These are phyloP conservation scores for Cubamyces sp. DNA, from an alignment of 768 basidiomycete species.

Conservation along the genomic window DNA sequence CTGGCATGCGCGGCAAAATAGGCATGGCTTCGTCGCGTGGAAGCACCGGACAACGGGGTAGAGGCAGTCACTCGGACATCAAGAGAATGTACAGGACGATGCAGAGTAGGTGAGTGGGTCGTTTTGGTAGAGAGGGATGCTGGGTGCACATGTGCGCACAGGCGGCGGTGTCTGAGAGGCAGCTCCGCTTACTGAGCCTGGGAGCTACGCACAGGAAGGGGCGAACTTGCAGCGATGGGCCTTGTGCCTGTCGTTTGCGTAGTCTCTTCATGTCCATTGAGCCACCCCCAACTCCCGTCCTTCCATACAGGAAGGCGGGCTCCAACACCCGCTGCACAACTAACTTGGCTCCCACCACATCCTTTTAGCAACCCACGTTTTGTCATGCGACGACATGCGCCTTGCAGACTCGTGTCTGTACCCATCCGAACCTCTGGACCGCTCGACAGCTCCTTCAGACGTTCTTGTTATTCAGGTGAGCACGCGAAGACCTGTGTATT, in stretches of 20 bases:
- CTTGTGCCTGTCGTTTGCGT: conserved; percentile 20
- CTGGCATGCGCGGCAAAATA: conserved; percentile 54
- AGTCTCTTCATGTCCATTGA: conserved; percentile 18
- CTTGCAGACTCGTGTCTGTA: conserved; percentile 22
- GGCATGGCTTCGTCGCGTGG: conserved; percentile 52
- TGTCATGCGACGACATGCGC: conserved; percentile 18
- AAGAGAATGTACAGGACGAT: conserved; percentile 43
- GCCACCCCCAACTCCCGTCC: conserved; percentile 47
- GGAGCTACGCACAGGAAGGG: conserved; percentile 20
- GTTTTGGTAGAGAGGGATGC: conserved; percentile 10
- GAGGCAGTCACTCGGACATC: conserved; percentile 12
- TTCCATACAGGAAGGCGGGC: conserved; percentile 48
- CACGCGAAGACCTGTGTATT: conserved; percentile 40
- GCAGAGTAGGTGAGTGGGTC: conserved; percentile 19
- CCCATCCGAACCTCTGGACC: conserved; percentile 22
- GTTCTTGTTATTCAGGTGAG: conserved; percentile 18
- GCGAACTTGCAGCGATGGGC: conserved; percentile 26
- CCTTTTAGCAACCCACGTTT: not conserved
- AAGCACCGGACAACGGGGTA: conserved; percentile 31
- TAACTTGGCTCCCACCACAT: conserved; percentile 43
- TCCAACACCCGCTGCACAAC: conserved; percentile 39
- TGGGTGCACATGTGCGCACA: conserved; percentile 27
- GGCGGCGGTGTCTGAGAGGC: conserved; percentile 18
- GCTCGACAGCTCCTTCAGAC: not conserved
- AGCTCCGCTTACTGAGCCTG: conserved; percentile 16